These are phyloP conservation scores for Colletotrichum filicis DNA, from an alignment of 2,329 filamentous ascomycete species.

Conservation along the genomic window DNA sequence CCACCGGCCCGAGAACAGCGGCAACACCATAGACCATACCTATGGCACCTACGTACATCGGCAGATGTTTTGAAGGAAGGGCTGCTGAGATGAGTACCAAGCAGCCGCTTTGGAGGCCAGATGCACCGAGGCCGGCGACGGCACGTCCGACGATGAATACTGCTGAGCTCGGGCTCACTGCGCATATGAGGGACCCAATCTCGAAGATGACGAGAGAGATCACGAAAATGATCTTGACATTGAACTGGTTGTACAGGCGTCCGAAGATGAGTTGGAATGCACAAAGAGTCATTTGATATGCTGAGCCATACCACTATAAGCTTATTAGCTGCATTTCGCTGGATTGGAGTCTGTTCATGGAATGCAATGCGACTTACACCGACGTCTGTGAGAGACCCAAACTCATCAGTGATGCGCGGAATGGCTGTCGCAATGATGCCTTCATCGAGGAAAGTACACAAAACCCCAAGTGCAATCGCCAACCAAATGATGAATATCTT, in stretches of 20 bases:
- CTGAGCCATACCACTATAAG: slow-evolving; percentile 43
- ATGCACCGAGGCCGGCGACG: slow-evolving; percentile 48
- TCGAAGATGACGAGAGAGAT: slow-evolving; percentile 44
- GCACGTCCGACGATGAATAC: slow-evolving; percentile 50
- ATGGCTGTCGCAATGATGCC: slow-evolving; percentile 50
- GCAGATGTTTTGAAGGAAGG: slow-evolving; percentile 19
- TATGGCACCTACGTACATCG: slow-evolving; percentile 13
- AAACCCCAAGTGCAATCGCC: slow-evolving; percentile 11
- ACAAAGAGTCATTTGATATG: slow-evolving; percentile 41
- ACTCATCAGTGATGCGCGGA: slow-evolving; percentile 46
- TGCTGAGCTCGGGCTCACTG: slow-evolving; percentile 46
- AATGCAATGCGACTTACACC: slow-evolving; percentile 41
- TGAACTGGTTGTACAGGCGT: slow-evolving; percentile 44
- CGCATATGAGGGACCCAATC: slow-evolving; percentile 47
- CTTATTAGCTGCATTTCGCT: background rate
- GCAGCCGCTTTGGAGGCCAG: slow-evolving; percentile 38
- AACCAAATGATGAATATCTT: slow-evolving; percentile 17
- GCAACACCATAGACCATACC: slow-evolving; percentile 30
- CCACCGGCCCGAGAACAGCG: slow-evolving; percentile 17
- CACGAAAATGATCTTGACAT: slow-evolving; percentile 43
- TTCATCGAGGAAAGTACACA: slow-evolving; percentile 23
- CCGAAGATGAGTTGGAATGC: slow-evolving; percentile 43
- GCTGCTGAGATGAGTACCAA: slow-evolving; percentile 26
- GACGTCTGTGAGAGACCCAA: slow-evolving; percentile 54
- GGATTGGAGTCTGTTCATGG: background rate